A percentile compares a stretch with the other conserved stretches of the same genome.
These are phyloP conservation scores for Pythium brassicae DNA, from an alignment of 352 stramenopile species.

Conservation along the genomic window DNA sequence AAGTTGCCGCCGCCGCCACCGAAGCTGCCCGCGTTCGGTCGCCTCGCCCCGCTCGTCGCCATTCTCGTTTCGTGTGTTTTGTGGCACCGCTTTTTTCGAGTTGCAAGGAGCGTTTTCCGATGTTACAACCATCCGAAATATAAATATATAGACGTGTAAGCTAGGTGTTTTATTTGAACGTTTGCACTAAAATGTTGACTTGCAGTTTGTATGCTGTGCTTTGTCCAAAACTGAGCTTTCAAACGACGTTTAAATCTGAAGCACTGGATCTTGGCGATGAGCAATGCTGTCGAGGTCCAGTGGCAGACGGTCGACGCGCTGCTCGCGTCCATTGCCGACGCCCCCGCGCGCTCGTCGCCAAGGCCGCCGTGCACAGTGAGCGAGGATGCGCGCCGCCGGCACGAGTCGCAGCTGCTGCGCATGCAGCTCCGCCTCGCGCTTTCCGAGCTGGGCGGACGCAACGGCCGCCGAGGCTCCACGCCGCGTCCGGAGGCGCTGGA, in stretches of 20 bases:
- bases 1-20: background rate
- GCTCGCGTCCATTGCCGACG: conserved; percentile 3
- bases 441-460: background rate
- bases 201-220: too few species aligned
- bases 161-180: too few species aligned
- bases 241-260: too few species aligned
- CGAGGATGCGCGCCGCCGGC: background rate
- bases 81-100: too few species aligned
- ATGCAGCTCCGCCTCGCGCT: conserved; percentile 5
- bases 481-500: too few species aligned
- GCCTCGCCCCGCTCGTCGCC: conserved; percentile 5
- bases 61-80: background rate
- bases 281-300: background rate
- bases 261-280: background rate
- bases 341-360: background rate
- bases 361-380: too few species aligned
- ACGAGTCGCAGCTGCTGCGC: conserved; percentile 1
- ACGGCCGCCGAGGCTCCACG: background rate
- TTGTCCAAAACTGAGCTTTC: too few species aligned
- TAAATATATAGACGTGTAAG: too few species aligned
- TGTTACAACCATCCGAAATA: too few species aligned
- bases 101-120: too few species aligned
- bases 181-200: too few species aligned
- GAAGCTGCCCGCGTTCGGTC: conserved; percentile 9
- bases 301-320: conserved; percentile 1